phyloP scores from a whole-genome alignment of 164 flowering plant species.

The Magnolia sinica region DNA sequence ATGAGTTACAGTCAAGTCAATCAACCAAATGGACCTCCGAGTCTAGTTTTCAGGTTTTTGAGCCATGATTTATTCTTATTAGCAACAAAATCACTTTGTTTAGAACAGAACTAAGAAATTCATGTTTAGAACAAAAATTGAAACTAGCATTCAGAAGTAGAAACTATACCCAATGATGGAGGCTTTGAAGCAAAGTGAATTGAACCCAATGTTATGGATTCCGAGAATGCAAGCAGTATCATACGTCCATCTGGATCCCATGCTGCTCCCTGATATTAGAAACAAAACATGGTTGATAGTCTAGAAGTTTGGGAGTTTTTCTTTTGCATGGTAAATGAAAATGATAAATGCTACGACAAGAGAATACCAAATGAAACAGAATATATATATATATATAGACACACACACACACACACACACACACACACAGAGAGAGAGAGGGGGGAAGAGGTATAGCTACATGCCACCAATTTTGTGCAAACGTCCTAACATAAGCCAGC shows the following conservation, averaged over 20 bases:
- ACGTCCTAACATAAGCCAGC: too few relatives aligned
- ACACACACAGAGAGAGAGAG: too few relatives aligned
- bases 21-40: too few relatives aligned
- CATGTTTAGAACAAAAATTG: neutral
- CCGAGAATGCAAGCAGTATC: constrained; percentile 77
- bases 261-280: constrained; percentile 60
- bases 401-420: too few relatives aligned
- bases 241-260: constrained; percentile 98
- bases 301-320: neutral
- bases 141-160: neutral
- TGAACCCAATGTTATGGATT: constrained; percentile 76
- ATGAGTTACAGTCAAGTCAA: too few relatives aligned
- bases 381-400: too few relatives aligned
- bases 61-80: neutral
- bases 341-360: neutral
- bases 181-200: constrained; percentile 93
- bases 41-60: too few relatives aligned
- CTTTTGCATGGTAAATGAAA: neutral
- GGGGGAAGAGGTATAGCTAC: too few relatives aligned
- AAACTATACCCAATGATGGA: constrained; percentile 70
- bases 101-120: neutral
- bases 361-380: neutral
- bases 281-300: neutral
- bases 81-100: neutral
- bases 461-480: too few relatives aligned